Percentiles rank a stretch among this genome's conserved stretches.
Conservation (phyloP, 352 stramenopile genomes). For the Phytophthora pseudosyringae region DNA sequence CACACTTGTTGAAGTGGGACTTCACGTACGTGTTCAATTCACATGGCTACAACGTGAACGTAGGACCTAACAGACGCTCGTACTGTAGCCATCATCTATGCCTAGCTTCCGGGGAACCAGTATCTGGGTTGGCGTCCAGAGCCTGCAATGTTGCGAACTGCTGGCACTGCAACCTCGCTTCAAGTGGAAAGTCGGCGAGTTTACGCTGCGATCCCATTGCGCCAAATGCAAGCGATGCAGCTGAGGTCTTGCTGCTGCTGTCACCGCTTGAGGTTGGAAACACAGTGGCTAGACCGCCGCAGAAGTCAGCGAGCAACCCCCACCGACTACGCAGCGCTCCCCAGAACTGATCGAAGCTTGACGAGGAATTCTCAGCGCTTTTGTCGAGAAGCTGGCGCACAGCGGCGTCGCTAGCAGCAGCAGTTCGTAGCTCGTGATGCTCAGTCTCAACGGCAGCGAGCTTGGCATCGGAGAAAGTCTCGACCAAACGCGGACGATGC, state of each 20-base stretch:
- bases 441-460: conserved; percentile 24
- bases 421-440: conserved; percentile 28
- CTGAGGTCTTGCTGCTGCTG: not conserved
- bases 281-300: conserved; percentile 28
- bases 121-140: not conserved
- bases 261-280: conserved; percentile 13
- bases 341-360: conserved; percentile 27
- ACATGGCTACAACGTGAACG: not conserved
- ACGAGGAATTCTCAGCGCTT: conserved; percentile 7
- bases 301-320: conserved; percentile 26
- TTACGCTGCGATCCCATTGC: not conserved
- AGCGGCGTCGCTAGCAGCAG: conserved; percentile 20
- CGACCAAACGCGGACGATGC: conserved; percentile 13
- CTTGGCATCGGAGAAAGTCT: conserved; percentile 23
- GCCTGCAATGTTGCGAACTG: conserved; percentile 28
- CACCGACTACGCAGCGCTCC: conserved; percentile 18
- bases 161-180: conserved; percentile 29
- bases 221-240: not conserved
- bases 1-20: not conserved
- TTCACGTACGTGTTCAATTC: conserved; percentile 8
- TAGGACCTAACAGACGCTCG: not conserved
- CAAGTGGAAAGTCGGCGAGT: conserved; percentile 19
- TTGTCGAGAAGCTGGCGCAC: conserved; percentile 22
- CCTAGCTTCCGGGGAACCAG: not conserved
- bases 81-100: not conserved